Conservation (phyloP, 176 grass and related monocot genomes). For the Chrysopogon serrulatus region DNA sequence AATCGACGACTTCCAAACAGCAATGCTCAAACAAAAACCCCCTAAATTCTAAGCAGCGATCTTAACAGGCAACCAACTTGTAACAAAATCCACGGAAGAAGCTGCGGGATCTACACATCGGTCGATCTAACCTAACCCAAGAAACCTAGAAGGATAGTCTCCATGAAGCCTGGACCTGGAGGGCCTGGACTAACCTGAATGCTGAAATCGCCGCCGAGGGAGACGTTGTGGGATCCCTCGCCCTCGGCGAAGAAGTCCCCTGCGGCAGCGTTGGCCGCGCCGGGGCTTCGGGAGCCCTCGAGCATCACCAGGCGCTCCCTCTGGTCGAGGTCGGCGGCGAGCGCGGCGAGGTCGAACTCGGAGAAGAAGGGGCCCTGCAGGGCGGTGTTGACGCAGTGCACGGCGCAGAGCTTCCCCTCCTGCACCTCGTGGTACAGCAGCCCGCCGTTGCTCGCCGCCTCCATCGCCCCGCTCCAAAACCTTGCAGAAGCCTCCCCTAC, state of each 20-base stretch:
- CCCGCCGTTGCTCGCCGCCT: constrained; percentile 8
- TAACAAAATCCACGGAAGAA: not conserved
- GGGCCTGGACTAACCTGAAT: constrained; percentile 51
- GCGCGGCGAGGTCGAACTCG: constrained; percentile 91
- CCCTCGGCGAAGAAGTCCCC: constrained; percentile 55
- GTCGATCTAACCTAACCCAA: not conserved
- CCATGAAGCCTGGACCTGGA: not conserved
- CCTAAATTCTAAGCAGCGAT: not conserved
- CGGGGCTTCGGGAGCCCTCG: constrained; percentile 21
- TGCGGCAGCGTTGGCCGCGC: constrained; percentile 12
- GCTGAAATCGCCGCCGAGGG: constrained; percentile 90
- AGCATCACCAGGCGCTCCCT: constrained; percentile 80
- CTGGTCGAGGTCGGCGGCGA: constrained; percentile 84
- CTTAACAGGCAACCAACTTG: not conserved
- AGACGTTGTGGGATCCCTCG: constrained; percentile 86
- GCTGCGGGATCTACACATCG: not conserved
- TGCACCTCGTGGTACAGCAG: constrained; percentile 97
- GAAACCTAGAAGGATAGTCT: not conserved
- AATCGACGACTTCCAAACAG: not conserved
- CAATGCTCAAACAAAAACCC: constrained; percentile 2
- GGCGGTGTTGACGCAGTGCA: constrained; percentile 96
- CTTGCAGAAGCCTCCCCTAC: not conserved
- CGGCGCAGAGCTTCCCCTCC: constrained; percentile 93
- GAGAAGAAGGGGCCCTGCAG: constrained; percentile 98
- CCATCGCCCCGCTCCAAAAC: not conserved